Evolutionary conservation across 176 grass and related monocot species (phyloP), one percentile per base, ranked within the genome.

Genomic region (Ampelocalamus luodianensis): DNA sequence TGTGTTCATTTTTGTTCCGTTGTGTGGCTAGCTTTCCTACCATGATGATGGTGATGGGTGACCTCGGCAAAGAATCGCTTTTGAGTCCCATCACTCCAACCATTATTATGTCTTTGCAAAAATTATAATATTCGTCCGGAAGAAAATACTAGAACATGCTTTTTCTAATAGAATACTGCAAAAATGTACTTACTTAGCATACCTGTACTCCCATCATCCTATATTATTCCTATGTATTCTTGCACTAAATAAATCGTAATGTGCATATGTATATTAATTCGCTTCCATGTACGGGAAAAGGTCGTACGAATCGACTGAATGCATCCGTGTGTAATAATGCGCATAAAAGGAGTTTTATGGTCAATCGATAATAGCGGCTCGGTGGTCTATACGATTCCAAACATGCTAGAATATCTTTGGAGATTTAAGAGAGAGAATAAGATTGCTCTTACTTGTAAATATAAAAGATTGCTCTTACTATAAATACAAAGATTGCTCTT

Each of bases 1-100:
- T 10, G 38, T 65, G 80, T 40, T 46, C 74, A 7, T 68, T 81
- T 90, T 83, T 90, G 88, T 86, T 90, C 79, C 20, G 44, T 82
- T 86, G 72, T 82, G 83, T 46, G 38, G 44, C 22, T 65, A 80
- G 38, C 88, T 78, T 74, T 90, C 50, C 49, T 74, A 16, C 27
- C 89, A 79, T 79, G 68, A 87, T 87, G 89, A 18, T 74, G 67
- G 67, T 87, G 89, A 18, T 74, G 67, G 67, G 68, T 87, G 89
- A 90, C 89, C 59, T 90, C 48, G 40, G 84, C 84, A 74, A 74
- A 68, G 89, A 87, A 87, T 83, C 89, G 17, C 84, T 72, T 90
- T 90, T 66, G 49, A 90, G 80, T 74, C 84, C 74, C 89, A 87
- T 87, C 87, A 72, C 74, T 61, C 6, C 2, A 58, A 16, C 40